Conservation (phyloP, 345 rosid species). For the Citrus medica region DNA sequence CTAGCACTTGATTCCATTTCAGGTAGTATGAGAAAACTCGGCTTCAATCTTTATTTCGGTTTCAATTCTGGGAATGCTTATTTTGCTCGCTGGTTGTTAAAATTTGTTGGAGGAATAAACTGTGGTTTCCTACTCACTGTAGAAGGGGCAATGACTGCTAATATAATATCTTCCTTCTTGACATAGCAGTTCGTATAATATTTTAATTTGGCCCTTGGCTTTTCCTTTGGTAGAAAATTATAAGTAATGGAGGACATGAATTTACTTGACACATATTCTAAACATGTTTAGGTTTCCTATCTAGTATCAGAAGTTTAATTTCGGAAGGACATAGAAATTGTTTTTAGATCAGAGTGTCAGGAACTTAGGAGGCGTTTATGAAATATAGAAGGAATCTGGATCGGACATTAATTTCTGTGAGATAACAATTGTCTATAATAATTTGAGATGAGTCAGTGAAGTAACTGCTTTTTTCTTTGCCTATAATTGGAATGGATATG, state of each 20-base stretch:
- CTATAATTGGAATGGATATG: no score
- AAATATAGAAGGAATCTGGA: background rate
- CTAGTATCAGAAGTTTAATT: background rate
- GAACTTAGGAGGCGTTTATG: background rate
- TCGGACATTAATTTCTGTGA: background rate
- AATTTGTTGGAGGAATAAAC: background rate
- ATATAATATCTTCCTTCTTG: background rate
- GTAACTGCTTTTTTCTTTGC: background rate
- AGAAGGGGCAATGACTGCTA: background rate
- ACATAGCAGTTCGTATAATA: background rate
- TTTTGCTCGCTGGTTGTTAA: background rate
- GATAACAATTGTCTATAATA: background rate
- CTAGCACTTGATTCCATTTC: conserved; percentile 84
- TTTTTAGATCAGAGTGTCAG: background rate
- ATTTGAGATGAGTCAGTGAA: background rate
- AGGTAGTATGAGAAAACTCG: conserved; percentile 37
- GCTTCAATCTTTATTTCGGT: background rate
- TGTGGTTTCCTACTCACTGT: background rate
- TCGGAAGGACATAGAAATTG: background rate
- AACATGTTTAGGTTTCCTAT: background rate
- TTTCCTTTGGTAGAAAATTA: background rate
- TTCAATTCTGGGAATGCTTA: background rate
- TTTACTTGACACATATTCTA: background rate
- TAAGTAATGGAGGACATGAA: background rate
- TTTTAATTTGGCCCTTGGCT: background rate